Base-by-base conservation (phyloP, 495 filamentous ascomycete species). In the Aspergillus bridgeri region DNA sequence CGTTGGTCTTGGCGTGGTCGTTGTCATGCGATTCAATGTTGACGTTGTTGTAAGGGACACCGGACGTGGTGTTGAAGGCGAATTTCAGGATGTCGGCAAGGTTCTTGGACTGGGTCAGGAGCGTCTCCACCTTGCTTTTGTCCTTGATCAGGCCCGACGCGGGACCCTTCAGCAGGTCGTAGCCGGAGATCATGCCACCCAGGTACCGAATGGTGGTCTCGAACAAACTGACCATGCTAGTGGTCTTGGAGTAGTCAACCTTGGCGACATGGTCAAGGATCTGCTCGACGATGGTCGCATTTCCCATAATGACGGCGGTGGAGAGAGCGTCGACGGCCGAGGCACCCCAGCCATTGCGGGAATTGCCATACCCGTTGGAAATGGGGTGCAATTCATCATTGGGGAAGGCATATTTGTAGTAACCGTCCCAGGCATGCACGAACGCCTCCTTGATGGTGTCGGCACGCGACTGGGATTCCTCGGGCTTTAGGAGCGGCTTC, bases 161-260 rank as follows among this genome's bases (percentile, higher is more conserved):
- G 6, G 89, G 89, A 0, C 89, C 89, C 7, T 70, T 88, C 23
- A 96, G 71, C 60, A 96, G 80, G 65, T 95, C 91, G 67, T 94
- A 91, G 6, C 84, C 91, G 8, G 91, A 89, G 44, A 95, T 60
- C 60, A 96, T 76, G 18, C 91, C 91, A 17, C 78, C 91, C 3
- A 96, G 74, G 61, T 95, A 96, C 4, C 91, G 87, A 64, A 96
- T 96, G 3, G 90, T 95, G 3, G 91, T 96, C 72, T 96, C 91
- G 58, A 96, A 96, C 25, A 96, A 73, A 55, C 86, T 91, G 59
- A 95, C 84, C 29, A 56, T 33, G 15, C 73, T 74, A 1, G 65
- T 55, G 4, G 88, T 87, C 18, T 71, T 75, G 51, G 79, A 79
- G 60, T 89, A 96, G 71, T 96, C 76, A 60, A 95, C 83, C 0